Percentiles rank a stretch among this genome's conserved stretches.
Evolutionary conservation across 1,139 yeast genomes (phyloP).

Genomic region (Geotrichum bryndzae): DNA sequence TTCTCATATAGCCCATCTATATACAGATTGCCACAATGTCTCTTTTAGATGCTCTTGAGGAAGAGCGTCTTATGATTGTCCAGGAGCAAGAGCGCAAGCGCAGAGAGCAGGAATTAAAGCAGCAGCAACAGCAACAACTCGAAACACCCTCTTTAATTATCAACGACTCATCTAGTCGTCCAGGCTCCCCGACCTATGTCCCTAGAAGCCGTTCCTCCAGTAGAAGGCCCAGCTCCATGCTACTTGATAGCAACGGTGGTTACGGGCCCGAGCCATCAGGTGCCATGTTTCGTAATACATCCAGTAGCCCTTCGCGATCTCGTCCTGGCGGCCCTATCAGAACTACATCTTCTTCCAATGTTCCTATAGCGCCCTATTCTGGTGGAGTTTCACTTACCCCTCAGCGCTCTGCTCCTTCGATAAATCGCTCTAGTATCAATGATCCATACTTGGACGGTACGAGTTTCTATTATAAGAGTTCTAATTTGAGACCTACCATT

Average conservation of each 20-base stretch:
- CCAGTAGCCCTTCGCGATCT: not conserved
- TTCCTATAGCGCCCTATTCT: not conserved
- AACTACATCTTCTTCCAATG: not conserved
- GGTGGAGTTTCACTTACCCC: not conserved
- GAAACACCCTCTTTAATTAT: slow-evolving; percentile 2
- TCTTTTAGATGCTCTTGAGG: slow-evolving; percentile 43
- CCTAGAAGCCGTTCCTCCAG: not conserved
- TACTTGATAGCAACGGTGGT: not conserved
- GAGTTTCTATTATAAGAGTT: slow-evolving; percentile 3
- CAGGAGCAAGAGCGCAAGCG: not conserved
- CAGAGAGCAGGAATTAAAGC: not conserved
- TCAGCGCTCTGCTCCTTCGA: slow-evolving; percentile 5
- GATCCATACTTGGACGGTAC: slow-evolving; percentile 5
- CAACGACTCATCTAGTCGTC: not conserved
- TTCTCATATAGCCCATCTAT: not conserved
- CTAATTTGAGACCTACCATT: not conserved
- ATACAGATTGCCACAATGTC: slow-evolving; percentile 35
- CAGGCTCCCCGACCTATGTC: not conserved
- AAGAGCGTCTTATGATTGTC: slow-evolving; percentile 39
- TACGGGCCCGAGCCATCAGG: not conserved
- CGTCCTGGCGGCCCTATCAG: slow-evolving; percentile 1
- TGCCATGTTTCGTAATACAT: not conserved
- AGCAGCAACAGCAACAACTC: not conserved
- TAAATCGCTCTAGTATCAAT: not conserved
- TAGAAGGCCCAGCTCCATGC: not conserved